Percentiles rank a stretch among this genome's conserved stretches.
These are phyloP conservation scores for sorghum (Sorghum bicolor) DNA, from an alignment of 176 grass and related monocot species.

Conservation along the genomic window DNA sequence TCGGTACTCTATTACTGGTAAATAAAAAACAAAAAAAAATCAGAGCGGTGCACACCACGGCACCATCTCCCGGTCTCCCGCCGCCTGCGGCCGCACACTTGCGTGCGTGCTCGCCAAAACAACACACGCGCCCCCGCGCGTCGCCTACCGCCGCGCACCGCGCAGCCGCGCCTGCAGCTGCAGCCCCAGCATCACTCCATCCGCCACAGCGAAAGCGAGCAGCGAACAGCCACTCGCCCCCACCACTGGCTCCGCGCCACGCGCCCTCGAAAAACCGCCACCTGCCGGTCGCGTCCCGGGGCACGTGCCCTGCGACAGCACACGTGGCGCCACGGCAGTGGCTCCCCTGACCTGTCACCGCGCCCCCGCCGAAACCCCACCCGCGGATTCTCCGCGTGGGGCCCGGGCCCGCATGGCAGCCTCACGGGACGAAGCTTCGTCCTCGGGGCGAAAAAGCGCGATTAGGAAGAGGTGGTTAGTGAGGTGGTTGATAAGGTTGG, in stretches of 20 bases:
- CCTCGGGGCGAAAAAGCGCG: neutral
- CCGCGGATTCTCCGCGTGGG: neutral
- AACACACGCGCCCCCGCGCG: neutral
- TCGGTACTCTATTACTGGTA: too few relatives aligned
- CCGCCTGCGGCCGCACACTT: neutral
- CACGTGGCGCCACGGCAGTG: neutral
- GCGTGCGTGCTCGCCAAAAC: neutral
- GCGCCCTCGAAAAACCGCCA: neutral
- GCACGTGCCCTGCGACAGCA: rapidly evolving
- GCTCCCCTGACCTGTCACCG: neutral
- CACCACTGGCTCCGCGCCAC: neutral
- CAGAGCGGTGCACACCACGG: neutral
- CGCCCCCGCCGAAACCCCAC: too few relatives aligned
- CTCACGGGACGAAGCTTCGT: neutral
- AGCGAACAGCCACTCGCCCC: neutral
- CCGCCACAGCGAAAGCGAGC: neutral
- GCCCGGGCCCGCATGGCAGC: neutral
- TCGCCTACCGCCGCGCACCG: neutral
- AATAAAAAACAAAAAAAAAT: neutral
- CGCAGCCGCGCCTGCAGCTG: neutral
- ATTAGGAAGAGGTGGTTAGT: constrained; percentile 14
- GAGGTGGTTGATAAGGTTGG: neutral
- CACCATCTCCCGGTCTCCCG: neutral
- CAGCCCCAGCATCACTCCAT: too few relatives aligned
- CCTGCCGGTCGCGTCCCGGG: neutral